Evolutionary conservation across 1,284 basidiomycete genomes (phyloP), one percentile per base, ranked within the genome.

Genomic region (Apiotrichum domesticum): DNA sequence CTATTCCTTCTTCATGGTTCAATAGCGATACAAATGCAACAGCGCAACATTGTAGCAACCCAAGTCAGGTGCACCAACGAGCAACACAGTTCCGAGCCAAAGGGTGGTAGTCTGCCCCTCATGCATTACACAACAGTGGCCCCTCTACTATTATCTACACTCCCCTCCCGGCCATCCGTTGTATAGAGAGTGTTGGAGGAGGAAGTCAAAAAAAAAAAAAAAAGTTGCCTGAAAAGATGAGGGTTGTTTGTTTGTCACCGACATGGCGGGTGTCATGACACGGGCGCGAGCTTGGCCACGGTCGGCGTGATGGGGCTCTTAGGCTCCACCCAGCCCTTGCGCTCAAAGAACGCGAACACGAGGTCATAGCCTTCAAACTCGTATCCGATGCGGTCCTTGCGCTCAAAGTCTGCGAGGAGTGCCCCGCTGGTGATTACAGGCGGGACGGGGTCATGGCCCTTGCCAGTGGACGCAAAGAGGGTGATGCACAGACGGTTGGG

Each of bases 331-430:
- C 74, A 77, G 2, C 74, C 76, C 41, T 61, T 64, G 51, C 68
- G 72, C 66, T 93, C 88, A 75, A 93, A 94, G 74, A 86, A 92
- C 39, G 88, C 88, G 74, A 93, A 98, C 40, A 93, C 89, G 61
- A 98, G 81, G 75, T 95, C 90, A 75, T 98, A 98, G 52, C 88
- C 90, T 52, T 90, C 90, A 73, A 98, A 94, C 76, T 96, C 93
- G 80, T 98, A 98, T 71, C 95, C 90, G 75, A 98, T 98, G 74
- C 96, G 89, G 79, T 98, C 95, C 55, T 89, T 95, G 64, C 93
- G 82, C 66, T 72, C 73, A 67, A 80, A 82, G 40, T 64, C 68
- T 34, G 56, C 52, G 41, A 51, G 50, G 14, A 51, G 41, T 45
- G 63, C 63, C 21, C 53, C 49, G 46, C 41, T 42, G 63, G 66